phyloP scores from a whole-genome alignment of 2,329 filamentous ascomycete genomes.

The Scedosporium apiospermum region DNA sequence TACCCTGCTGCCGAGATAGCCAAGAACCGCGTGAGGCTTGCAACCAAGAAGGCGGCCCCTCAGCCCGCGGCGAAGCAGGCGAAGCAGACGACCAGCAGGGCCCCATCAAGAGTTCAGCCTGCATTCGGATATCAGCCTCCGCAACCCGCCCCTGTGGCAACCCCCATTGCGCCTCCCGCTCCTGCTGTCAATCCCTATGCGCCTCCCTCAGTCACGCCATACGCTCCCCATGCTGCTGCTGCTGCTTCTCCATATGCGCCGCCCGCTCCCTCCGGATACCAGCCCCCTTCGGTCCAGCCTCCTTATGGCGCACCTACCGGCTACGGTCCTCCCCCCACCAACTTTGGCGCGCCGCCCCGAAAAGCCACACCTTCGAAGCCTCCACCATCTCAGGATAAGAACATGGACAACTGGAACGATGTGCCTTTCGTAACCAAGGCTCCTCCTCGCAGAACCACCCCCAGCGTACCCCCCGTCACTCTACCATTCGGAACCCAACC shows the following conservation, averaged over 20 bases:
- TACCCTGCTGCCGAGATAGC: conserved; percentile 85
- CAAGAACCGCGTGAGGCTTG: conserved; percentile 73
- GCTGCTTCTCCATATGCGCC: conserved; percentile 7
- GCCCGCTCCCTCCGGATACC: conserved; percentile 6
- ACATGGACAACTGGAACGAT: conserved; percentile 86
- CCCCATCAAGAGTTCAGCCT: conserved; percentile 30
- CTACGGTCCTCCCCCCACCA: conserved; percentile 17
- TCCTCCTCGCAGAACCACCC: conserved; percentile 65
- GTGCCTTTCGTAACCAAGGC: conserved; percentile 75
- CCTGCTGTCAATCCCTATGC: conserved; percentile 23
- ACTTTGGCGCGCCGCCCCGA: conserved; percentile 34
- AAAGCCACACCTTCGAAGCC: conserved; percentile 58
- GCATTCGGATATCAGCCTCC: conserved; percentile 37
- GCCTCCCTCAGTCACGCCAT: conserved; percentile 17
- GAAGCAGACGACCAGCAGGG: conserved; percentile 12
- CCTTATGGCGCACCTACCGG: conserved; percentile 15
- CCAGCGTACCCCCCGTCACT: conserved; percentile 57
- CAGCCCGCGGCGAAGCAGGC: conserved; percentile 16
- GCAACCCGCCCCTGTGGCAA: conserved; percentile 23
- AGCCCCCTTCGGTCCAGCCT: conserved; percentile 7
- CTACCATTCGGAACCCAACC: conserved; percentile 66
- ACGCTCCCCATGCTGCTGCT: conserved; percentile 9
- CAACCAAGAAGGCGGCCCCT: conserved; percentile 47
- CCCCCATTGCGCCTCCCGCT: conserved; percentile 13
- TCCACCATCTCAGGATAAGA: conserved; percentile 61